phyloP scores from a whole-genome alignment of 1,284 basidiomycete species.

The Sanghuangporus weigelae region DNA sequence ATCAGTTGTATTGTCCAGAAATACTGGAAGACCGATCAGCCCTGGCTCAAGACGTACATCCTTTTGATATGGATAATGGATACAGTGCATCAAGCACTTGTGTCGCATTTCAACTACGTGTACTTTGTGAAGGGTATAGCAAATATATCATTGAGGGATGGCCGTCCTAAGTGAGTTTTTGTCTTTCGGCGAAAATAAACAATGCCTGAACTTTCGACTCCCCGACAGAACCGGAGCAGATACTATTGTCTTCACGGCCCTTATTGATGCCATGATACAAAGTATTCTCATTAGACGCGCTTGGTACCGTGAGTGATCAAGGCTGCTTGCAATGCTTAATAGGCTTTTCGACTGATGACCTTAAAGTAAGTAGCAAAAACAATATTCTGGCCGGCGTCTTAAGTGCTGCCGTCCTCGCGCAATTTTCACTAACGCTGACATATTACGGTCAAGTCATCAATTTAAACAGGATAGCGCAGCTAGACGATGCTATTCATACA shows the following conservation, averaged over 20 bases:
- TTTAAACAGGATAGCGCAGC: not conserved
- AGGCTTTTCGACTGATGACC: not conserved
- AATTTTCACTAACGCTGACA: not conserved
- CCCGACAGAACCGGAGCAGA: not conserved
- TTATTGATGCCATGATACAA: not conserved
- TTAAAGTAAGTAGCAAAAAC: slow-evolving; percentile 9
- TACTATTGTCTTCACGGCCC: not conserved
- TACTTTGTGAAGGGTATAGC: slow-evolving; percentile 9
- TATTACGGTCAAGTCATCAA: not conserved
- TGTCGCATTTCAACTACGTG: not conserved
- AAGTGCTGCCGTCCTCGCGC: not conserved
- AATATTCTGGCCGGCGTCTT: not conserved
- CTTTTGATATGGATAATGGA: not conserved
- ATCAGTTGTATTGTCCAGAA: not conserved
- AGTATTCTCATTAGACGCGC: not conserved
- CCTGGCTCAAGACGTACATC: not conserved
- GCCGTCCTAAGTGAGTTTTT: not conserved
- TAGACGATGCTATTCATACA: not conserved
- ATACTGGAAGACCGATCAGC: not conserved
- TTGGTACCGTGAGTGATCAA: not conserved
- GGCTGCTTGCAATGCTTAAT: not conserved
- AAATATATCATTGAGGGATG: not conserved
- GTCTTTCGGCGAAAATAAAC: not conserved
- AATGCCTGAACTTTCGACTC: not conserved
- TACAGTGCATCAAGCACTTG: not conserved